Conservation (phyloP, 1,284 basidiomycete species). For the Tilletiopsis washingtonensis region DNA sequence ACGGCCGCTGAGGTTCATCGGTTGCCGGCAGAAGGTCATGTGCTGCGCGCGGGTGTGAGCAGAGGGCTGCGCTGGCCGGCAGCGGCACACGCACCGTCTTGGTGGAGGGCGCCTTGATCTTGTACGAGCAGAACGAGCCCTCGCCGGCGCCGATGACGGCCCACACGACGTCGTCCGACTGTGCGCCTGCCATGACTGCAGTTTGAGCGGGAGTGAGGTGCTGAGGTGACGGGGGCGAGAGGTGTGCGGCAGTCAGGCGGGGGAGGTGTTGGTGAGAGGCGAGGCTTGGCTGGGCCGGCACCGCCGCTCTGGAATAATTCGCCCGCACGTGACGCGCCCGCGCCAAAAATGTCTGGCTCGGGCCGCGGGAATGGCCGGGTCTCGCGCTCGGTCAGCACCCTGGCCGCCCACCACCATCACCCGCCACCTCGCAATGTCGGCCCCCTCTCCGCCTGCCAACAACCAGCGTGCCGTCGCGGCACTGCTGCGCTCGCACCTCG, state of each 20-base stretch:
- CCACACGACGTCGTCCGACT: constrained; percentile 47
- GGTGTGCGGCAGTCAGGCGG: no score
- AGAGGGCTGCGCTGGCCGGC: constrained; percentile 21
- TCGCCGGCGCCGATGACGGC: constrained; percentile 42
- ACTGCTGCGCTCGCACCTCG: neutral
- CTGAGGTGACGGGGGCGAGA: no score
- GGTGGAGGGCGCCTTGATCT: constrained; percentile 31
- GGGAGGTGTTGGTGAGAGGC: no score
- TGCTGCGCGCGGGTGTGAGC: neutral
- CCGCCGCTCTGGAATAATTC: no score
- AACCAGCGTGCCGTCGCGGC: neutral
- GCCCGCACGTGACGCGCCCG: no score
- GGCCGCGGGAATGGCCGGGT: no score
- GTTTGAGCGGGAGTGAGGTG: no score
- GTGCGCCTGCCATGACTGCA: constrained; percentile 23
- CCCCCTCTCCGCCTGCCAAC: constrained; percentile 32
- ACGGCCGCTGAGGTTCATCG: constrained; percentile 96
- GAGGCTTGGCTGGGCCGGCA: no score
- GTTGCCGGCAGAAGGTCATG: constrained; percentile 88
- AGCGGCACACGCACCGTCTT: no score
- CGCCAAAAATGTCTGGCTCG: no score
- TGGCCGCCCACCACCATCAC: no score
- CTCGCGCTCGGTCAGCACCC: no score
- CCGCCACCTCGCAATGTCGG: constrained; percentile 47
- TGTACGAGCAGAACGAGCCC: constrained; percentile 48